phyloP scores from a whole-genome alignment of 1,139 yeast genomes.

The Debaryomyces coudertii region DNA sequence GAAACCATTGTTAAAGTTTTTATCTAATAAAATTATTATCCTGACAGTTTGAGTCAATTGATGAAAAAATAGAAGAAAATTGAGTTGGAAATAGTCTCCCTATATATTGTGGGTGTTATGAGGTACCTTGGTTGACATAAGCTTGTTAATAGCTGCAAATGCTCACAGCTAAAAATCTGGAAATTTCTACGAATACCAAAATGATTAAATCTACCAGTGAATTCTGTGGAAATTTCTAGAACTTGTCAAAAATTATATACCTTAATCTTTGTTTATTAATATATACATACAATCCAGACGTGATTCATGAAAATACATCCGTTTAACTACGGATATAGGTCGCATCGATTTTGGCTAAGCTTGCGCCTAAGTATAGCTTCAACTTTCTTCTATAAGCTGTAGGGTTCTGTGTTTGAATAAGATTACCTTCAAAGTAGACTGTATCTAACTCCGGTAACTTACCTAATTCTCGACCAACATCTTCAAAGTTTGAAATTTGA shows the following conservation, averaged over 20 bases:
- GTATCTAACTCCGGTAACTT: conserved; percentile 72
- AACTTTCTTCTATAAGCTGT: conserved; percentile 87
- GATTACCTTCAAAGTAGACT: conserved; percentile 95
- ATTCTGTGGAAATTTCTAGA: conserved; percentile 4
- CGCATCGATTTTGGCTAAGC: conserved; percentile 89
- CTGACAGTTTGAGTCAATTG: background rate
- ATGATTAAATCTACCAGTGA: background rate
- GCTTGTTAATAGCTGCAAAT: background rate
- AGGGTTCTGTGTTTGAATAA: conserved; percentile 71
- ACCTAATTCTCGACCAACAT: conserved; percentile 67
- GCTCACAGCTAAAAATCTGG: conserved; percentile 1
- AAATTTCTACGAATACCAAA: conserved; percentile 2
- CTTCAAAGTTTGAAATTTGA: conserved; percentile 65
- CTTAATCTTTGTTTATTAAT: background rate
- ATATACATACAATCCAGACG: background rate
- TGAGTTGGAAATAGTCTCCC: background rate
- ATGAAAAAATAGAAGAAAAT: background rate
- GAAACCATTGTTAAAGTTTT: background rate
- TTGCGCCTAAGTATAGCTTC: conserved; percentile 68
- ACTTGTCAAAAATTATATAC: too few species aligned
- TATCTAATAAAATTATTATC: background rate
- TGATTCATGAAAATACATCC: background rate
- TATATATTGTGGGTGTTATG: background rate
- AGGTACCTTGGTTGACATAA: too few species aligned
- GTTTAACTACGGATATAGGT: conserved; percentile 52